Evolutionary conservation across 495 filamentous ascomycete species (phyloP).

Genomic region (Immersiella caudata): DNA sequence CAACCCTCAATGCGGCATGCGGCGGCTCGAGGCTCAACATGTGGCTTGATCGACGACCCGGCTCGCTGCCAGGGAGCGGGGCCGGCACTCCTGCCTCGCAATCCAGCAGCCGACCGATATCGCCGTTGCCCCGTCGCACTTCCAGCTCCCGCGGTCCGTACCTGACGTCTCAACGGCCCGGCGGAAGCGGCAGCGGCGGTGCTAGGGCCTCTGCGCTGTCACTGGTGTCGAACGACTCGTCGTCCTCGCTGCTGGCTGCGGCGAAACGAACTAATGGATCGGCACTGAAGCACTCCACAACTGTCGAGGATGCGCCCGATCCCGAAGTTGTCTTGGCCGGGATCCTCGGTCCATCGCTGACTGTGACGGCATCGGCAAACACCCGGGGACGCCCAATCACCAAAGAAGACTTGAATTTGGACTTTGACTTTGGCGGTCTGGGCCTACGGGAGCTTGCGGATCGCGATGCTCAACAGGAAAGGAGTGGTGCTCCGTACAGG

Average conservation of each 20-base stretch:
- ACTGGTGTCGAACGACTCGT: conserved; percentile 70
- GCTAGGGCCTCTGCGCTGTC: conserved; percentile 68
- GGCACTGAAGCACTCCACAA: conserved; percentile 60
- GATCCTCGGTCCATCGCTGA: conserved; percentile 62
- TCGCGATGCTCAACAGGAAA: conserved; percentile 44
- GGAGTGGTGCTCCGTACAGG: conserved; percentile 53
- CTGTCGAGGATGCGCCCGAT: conserved; percentile 62
- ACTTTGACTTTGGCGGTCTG: conserved; percentile 78
- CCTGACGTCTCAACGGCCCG: conserved; percentile 59
- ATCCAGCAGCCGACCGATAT: conserved; percentile 65
- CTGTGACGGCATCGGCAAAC: conserved; percentile 12
- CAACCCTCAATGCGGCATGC: background rate
- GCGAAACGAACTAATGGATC: conserved; percentile 66
- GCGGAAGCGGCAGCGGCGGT: conserved; percentile 46
- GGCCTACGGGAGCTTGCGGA: conserved; percentile 72
- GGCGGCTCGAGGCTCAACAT: conserved; percentile 48
- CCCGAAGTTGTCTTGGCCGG: conserved; percentile 71
- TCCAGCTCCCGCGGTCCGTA: conserved; percentile 59
- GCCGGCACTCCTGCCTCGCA: conserved; percentile 40
- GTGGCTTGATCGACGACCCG: conserved; percentile 88
- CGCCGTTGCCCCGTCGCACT: conserved; percentile 65
- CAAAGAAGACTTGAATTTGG: conserved; percentile 47
- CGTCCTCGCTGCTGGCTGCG: conserved; percentile 66
- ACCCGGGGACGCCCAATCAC: conserved; percentile 35
- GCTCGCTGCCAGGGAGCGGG: conserved; percentile 66